phyloP scores from a whole-genome alignment of 768 basidiomycete genomes.

The Suillus subalutaceus region DNA sequence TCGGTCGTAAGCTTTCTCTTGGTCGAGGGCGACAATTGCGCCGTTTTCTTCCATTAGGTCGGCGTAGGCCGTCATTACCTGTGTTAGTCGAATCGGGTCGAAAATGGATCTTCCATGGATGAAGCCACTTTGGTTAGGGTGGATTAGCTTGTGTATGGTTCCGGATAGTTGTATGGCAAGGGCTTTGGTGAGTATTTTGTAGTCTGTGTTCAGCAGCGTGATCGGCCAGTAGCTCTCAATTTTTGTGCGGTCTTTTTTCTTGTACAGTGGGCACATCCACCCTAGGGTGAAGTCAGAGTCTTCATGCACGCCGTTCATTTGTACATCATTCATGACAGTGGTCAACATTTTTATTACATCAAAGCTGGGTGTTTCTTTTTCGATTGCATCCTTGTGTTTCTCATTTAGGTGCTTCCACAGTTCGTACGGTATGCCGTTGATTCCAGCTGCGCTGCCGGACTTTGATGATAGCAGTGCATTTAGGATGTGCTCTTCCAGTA shows the following conservation, averaged over 20 bases:
- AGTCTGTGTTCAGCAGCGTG: slow-evolving; percentile 37
- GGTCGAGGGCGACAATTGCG: slow-evolving; percentile 34
- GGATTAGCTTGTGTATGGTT: slow-evolving; percentile 20
- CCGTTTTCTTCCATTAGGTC: slow-evolving; percentile 31
- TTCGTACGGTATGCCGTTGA: slow-evolving; percentile 34
- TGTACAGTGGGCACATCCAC: slow-evolving; percentile 37
- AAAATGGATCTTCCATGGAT: slow-evolving; percentile 33
- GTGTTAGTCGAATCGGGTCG: slow-evolving; percentile 34
- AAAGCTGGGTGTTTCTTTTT: no score
- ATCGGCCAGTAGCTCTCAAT: slow-evolving; percentile 43
- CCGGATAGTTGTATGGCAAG: slow-evolving; percentile 22
- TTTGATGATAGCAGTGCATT: slow-evolving; percentile 5
- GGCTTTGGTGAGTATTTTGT: slow-evolving; percentile 33
- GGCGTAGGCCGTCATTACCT: slow-evolving; percentile 27
- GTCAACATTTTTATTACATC: slow-evolving; percentile 6
- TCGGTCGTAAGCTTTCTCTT: slow-evolving; percentile 21
- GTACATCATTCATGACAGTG: slow-evolving; percentile 27
- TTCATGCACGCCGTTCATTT: accelerated
- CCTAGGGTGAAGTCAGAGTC: background rate
- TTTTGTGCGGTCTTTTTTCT: slow-evolving; percentile 36
- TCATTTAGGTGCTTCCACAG: slow-evolving; percentile 23
- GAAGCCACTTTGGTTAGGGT: slow-evolving; percentile 43
- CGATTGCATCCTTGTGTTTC: no score
- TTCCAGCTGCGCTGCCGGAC: slow-evolving; percentile 23
- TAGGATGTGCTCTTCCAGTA: no score